Conservation (phyloP, 2,329 filamentous ascomycete species). For the Calonectria henricotiae region DNA sequence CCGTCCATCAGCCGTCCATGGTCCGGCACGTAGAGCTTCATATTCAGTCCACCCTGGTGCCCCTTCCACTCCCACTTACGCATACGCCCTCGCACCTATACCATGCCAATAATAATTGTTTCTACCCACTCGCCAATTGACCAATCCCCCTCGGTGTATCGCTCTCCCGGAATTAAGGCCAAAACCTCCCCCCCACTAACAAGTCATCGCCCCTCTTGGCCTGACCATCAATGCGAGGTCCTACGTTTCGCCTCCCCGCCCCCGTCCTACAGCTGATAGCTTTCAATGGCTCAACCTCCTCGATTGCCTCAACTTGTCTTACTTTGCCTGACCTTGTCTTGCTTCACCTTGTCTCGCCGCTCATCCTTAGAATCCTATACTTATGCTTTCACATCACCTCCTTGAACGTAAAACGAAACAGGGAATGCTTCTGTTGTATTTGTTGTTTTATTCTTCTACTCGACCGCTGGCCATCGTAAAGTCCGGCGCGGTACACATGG, state of each 20-base stretch:
- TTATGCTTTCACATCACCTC: conserved; percentile 25
- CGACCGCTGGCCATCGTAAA: neutral
- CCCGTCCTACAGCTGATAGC: neutral
- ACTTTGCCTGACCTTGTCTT: conserved; percentile 3
- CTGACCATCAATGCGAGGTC: conserved; percentile 21
- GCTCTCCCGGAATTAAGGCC: neutral
- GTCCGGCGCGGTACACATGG: conserved; percentile 6
- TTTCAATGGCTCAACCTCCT: conserved; percentile 4
- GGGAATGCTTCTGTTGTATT: conserved; percentile 24
- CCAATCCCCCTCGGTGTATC: conserved; percentile 1
- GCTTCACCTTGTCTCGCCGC: conserved; percentile 1
- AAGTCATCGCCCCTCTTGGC: conserved; percentile 5
- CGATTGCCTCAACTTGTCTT: neutral
- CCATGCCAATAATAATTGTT: conserved; percentile 5
- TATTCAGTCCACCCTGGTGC: conserved; percentile 24
- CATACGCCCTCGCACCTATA: conserved; percentile 24
- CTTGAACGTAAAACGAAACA: conserved; percentile 35
- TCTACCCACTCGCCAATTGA: conserved; percentile 7
- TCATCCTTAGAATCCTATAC: conserved; percentile 20
- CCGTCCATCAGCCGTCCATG: conserved; percentile 35
- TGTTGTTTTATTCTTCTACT: neutral
- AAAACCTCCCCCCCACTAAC: conserved; percentile 1
- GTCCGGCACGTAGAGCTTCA: conserved; percentile 35
- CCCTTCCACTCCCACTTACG: conserved; percentile 11
- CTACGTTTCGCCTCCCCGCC: conserved; percentile 20